A percentile compares a stretch with the other conserved stretches of the same genome.
Evolutionary conservation across 805 yeast genomes (phyloP).

Genomic region (Maudiozyma barnettii): DNA sequence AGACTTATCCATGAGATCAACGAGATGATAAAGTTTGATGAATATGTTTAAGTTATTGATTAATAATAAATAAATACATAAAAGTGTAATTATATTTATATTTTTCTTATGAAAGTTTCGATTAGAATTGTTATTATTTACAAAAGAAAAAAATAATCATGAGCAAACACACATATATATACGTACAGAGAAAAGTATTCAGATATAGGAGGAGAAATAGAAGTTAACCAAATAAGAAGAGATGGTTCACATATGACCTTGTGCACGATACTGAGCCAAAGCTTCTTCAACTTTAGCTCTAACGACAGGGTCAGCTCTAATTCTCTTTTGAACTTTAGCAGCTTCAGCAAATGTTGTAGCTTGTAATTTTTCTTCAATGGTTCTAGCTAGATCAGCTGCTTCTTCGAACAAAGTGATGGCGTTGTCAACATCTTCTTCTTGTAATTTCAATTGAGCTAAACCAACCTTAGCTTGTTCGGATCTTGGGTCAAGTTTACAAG

Average conservation of each 20-base stretch:
- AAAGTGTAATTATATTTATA: neutral
- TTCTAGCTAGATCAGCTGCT: conserved; percentile 73
- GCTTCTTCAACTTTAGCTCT: conserved; percentile 55
- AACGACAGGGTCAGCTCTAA: conserved; percentile 60
- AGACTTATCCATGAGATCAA: conserved; percentile 18
- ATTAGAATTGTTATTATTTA: neutral
- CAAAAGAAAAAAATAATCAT: neutral
- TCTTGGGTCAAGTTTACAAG: conserved; percentile 75
- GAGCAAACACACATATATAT: neutral
- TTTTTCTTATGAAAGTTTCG: neutral
- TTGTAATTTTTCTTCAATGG: conserved; percentile 77
- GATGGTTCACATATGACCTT: conserved; percentile 10
- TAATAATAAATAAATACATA: neutral
- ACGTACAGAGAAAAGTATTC: neutral
- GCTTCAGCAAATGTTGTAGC: conserved; percentile 90
- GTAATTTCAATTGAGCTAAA: conserved; percentile 85
- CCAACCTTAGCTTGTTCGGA: conserved; percentile 83
- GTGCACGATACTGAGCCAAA: conserved; percentile 33
- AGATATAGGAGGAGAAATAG: too few relatives aligned
- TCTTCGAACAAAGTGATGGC: conserved; percentile 78
- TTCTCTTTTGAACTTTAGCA: conserved; percentile 75
- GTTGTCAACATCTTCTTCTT: conserved; percentile 69
- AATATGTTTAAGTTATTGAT: neutral
- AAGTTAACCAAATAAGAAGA: too few relatives aligned
- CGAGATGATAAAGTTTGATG: neutral